Evolutionary conservation across 1,139 yeast species (phyloP).

Genomic region (Geotrichum europaeum): DNA sequence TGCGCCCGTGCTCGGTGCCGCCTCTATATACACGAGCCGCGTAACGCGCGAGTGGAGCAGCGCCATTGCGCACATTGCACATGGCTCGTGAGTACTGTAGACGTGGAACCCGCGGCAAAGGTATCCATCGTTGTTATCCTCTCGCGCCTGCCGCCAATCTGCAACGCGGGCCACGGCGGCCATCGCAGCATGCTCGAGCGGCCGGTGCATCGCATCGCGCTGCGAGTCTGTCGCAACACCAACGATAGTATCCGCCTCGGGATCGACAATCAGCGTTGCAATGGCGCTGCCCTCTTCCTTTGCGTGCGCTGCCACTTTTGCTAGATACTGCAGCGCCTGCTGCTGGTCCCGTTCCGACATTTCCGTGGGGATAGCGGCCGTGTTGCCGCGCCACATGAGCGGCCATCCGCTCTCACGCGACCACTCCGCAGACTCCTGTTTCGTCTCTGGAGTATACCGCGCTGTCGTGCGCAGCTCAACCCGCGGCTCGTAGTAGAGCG

Average conservation of each 20-base stretch:
- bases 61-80: constrained; percentile 97
- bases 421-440: constrained; percentile 61
- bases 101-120: constrained; percentile 73
- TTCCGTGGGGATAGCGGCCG: constrained; percentile 65
- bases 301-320: constrained; percentile 24
- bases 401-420: constrained; percentile 68
- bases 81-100: constrained; percentile 91
- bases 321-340: constrained; percentile 41
- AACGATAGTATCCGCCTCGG: constrained; percentile 36
- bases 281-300: constrained; percentile 18
- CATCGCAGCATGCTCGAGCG: constrained; percentile 71
- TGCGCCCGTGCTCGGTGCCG: constrained; percentile 48
- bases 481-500: constrained; percentile 24
- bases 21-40: constrained; percentile 55
- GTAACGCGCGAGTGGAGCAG: constrained; percentile 81
- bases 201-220: constrained; percentile 38
- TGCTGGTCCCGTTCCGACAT: constrained; percentile 46
- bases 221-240: constrained; percentile 37
- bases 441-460: constrained; percentile 51
- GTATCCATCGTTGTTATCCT: constrained; percentile 37
- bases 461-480: constrained; percentile 42
- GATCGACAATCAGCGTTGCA: constrained; percentile 48
- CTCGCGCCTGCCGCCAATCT: constrained; percentile 3
- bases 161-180: constrained; percentile 51
- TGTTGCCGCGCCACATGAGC: constrained; percentile 87